A percentile compares a stretch with the other conserved stretches of the same genome.
phyloP scores from a whole-genome alignment of 208 protist species.

The Leishmania braziliensis region DNA sequence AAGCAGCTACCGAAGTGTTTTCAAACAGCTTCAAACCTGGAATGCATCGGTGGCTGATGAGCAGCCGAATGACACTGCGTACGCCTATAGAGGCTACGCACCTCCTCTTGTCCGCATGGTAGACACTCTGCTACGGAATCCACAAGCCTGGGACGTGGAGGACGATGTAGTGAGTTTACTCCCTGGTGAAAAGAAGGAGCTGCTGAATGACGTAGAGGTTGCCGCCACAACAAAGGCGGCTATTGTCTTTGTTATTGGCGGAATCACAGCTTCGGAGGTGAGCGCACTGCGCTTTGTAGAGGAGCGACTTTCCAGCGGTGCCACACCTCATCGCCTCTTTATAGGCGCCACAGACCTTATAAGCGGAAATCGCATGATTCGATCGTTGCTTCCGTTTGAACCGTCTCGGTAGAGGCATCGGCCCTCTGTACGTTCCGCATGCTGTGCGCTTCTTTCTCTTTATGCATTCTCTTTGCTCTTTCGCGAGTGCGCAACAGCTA shows the following conservation, averaged over 20 bases:
- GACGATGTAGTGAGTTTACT: slow-evolving; percentile 47
- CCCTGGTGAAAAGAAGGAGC: slow-evolving; percentile 54
- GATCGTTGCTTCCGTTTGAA: slow-evolving; percentile 58
- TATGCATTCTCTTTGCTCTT: not conserved
- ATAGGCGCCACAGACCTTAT: slow-evolving; percentile 64
- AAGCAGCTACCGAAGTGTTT: slow-evolving; percentile 49
- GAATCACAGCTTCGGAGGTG: slow-evolving; percentile 93
- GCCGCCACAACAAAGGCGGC: slow-evolving; percentile 35
- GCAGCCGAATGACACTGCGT: slow-evolving; percentile 70
- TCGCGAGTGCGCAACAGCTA: not conserved
- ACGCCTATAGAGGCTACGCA: slow-evolving; percentile 78
- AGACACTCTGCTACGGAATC: slow-evolving; percentile 49
- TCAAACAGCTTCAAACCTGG: slow-evolving; percentile 68
- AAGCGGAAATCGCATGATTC: slow-evolving; percentile 61
- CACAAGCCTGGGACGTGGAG: slow-evolving; percentile 42
- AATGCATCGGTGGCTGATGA: slow-evolving; percentile 55
- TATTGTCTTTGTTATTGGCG: slow-evolving; percentile 94
- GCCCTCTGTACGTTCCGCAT: not conserved
- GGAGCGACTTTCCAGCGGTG: slow-evolving; percentile 40
- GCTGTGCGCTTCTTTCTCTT: slow-evolving; percentile 4
- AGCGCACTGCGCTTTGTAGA: slow-evolving; percentile 89
- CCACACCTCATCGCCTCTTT: slow-evolving; percentile 50
- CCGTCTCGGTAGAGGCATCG: not conserved
- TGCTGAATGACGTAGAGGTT: slow-evolving; percentile 45
- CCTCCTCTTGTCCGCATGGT: slow-evolving; percentile 65